Evolutionary conservation across 2,329 filamentous ascomycete genomes (phyloP).

Genomic region (Sporothrix schenckii): DNA sequence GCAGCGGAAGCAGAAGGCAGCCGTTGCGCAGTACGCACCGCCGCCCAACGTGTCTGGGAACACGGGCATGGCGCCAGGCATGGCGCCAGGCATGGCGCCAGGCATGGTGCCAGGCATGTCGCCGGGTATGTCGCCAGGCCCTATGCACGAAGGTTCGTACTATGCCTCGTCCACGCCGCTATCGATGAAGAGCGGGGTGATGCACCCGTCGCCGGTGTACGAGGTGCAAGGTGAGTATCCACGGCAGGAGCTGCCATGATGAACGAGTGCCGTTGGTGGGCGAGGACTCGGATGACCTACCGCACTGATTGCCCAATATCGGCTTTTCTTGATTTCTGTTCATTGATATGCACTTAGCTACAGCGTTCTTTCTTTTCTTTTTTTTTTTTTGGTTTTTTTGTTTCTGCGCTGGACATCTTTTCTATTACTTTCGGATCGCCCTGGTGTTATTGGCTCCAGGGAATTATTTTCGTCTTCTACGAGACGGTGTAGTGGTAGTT

Average conservation of each 20-base stretch:
- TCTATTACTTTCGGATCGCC: neutral
- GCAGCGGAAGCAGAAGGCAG: slow-evolving; percentile 11
- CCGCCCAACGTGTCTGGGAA: slow-evolving; percentile 4
- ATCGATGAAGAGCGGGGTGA: slow-evolving; percentile 3
- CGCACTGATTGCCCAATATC: no score
- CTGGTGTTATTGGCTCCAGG: neutral
- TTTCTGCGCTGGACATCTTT: neutral
- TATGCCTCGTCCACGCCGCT: neutral
- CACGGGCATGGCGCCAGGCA: neutral
- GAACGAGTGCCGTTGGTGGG: neutral
- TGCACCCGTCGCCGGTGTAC: slow-evolving; percentile 18
- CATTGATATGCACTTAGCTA: neutral
- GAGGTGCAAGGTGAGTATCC: neutral
- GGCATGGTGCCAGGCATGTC: neutral
- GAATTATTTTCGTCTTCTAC: neutral
- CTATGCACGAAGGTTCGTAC: neutral
- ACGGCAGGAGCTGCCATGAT: slow-evolving; percentile 22
- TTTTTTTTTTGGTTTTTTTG: neutral
- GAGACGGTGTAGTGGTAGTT: neutral
- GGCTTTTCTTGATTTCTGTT: neutral
- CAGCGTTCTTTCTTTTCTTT: neutral
- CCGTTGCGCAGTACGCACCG: slow-evolving; percentile 15
- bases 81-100: neutral
- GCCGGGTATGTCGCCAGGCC: neutral
- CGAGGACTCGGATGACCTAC: no score